Percentiles rank a stretch among this genome's conserved stretches.
Conservation (phyloP, 345 rosid genomes). For the Eucalyptus regnans region DNA sequence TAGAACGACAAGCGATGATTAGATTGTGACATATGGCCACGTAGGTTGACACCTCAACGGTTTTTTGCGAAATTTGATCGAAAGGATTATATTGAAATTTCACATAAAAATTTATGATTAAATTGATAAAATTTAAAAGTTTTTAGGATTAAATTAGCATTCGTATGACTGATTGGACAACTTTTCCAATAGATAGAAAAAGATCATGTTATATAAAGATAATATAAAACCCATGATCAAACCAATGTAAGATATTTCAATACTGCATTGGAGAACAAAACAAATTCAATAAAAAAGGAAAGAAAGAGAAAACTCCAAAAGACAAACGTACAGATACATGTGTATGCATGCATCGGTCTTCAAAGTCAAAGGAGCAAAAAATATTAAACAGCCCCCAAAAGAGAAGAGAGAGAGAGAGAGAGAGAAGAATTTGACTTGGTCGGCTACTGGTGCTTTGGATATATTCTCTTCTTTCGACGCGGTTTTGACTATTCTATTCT, state of each 20-base stretch:
- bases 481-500: not conserved
- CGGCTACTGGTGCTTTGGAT: not conserved
- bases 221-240: not conserved
- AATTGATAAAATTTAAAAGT: no score
- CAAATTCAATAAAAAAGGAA: not conserved
- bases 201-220: not conserved
- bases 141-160: no score
- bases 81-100: fast-evolving
- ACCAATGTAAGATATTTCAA: not conserved
- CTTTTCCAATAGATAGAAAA: no score
- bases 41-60: fast-evolving
- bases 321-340: not conserved
- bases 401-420: not conserved
- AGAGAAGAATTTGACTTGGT: not conserved
- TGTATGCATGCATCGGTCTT: not conserved
- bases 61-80: fast-evolving
- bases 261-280: not conserved
- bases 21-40: not conserved
- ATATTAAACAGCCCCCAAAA: not conserved
- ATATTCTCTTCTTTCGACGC: not conserved
- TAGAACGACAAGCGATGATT: fast-evolving
- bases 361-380: not conserved
- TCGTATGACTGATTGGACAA: fast-evolving
- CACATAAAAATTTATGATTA: not conserved
- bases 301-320: not conserved